Evolutionary conservation across 768 basidiomycete species (phyloP), one percentile per base, ranked within the genome.

Genomic region (Nevesoporus exiguus): DNA sequence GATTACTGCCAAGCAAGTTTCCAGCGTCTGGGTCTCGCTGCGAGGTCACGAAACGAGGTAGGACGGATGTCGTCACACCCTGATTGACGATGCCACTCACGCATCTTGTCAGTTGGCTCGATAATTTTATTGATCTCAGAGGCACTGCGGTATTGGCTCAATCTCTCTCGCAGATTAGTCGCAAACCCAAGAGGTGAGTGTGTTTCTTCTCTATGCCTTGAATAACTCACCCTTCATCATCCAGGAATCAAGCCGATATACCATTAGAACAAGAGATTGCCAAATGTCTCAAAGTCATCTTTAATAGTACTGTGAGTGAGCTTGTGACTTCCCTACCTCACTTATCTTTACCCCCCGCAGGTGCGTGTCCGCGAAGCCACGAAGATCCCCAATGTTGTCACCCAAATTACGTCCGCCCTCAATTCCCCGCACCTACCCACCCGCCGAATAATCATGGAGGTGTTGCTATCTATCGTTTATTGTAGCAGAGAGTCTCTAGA

Each of bases 91-190:
- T 37, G n/a, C 25, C 40, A 45, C 69, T 71, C 42, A 69, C 51
- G 21, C 48, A 53, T 27, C 46, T 49, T 54, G n/a, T 14, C 58
- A 93, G 90, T 54, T 95, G 93, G 93, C 85, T 92, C 63, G 78
- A 80, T 42, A 76, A 79, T 44, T 95, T 95, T 64, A 75, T 95
- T 51, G 68, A 75, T 41, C 77, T 89, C 40, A 88, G 84, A 61
- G 93, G 93, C n/a, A 85, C 86, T 9, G 85, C 89, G 50, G 93
- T 93, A 22, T 78, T 96, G 47, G 88, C 86, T 19, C 88, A 90
- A 69, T 82, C 82, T 0, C 77, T 97, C 9, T 78, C 80, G 59
- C 87, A 85, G 62, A 78, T 93, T 44, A 88, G 86, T 68, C 81
- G 85, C 46, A 90, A 85, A 69, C 81, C 82, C 49, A 75, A 80